Evolutionary conservation across 345 rosid genomes (phyloP).

Genomic region (Anacardium occidentale): DNA sequence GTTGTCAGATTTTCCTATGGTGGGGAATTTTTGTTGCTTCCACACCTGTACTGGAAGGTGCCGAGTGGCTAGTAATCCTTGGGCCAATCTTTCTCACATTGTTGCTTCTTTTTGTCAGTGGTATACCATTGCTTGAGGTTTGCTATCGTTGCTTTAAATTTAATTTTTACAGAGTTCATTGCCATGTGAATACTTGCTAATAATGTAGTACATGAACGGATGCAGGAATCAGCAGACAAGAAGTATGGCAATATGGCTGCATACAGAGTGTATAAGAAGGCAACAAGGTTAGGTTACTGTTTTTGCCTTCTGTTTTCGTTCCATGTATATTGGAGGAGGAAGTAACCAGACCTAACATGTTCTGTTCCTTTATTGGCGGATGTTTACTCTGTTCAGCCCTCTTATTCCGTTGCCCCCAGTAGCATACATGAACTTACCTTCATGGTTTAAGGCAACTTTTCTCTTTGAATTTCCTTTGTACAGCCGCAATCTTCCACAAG

Average conservation of each 20-base stretch:
- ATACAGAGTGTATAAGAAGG: slow-evolving; percentile 66
- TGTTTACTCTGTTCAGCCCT: slow-evolving; percentile 54
- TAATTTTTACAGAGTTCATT: neutral
- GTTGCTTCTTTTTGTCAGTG: slow-evolving; percentile 83
- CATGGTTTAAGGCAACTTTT: slow-evolving; percentile 63
- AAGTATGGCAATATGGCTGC: slow-evolving; percentile 62
- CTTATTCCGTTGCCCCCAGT: slow-evolving; percentile 65
- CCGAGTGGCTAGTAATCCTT: slow-evolving; percentile 76
- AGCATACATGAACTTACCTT: slow-evolving; percentile 64
- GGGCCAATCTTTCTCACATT: slow-evolving; percentile 84
- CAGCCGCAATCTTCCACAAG: slow-evolving; percentile 67
- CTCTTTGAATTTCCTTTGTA: slow-evolving; percentile 80
- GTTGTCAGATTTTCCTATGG: slow-evolving; percentile 70
- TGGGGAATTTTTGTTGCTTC: slow-evolving; percentile 90
- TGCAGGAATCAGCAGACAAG: slow-evolving; percentile 83
- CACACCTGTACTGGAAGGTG: slow-evolving; percentile 65
- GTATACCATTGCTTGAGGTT: slow-evolving; percentile 96
- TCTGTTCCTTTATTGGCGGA: slow-evolving; percentile 2
- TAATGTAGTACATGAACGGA: neutral
- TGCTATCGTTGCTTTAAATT: slow-evolving; percentile 12
- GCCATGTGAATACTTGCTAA: neutral
- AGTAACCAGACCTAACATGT: slow-evolving; percentile 7
- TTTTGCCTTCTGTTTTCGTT: slow-evolving; percentile 5
- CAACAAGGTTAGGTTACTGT: slow-evolving; percentile 54
- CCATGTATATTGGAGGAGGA: neutral